Percentiles rank a stretch among this genome's conserved stretches.
Evolutionary conservation across 306 rosid species (phyloP).

Genomic region (Begonia peltatifolia): DNA sequence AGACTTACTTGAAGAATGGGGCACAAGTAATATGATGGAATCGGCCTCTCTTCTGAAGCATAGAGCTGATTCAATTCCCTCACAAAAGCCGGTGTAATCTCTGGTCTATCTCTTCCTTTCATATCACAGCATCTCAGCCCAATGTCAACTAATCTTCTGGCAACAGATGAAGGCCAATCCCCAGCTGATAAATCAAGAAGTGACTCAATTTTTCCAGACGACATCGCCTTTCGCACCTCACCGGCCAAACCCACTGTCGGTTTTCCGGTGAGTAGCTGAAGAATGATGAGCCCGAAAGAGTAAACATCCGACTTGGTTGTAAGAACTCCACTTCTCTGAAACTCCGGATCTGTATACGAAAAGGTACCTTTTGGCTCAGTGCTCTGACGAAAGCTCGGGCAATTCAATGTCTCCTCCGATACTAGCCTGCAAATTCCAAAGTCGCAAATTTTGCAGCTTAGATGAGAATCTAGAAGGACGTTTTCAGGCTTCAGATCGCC

Average conservation of each 20-base stretch:
- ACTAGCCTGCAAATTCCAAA: conserved; percentile 64
- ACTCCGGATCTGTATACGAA: conserved; percentile 62
- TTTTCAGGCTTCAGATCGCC: conserved; percentile 67
- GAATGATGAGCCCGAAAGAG: conserved; percentile 67
- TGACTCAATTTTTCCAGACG: conserved; percentile 35
- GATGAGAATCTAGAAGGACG: conserved; percentile 48
- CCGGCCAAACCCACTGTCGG: conserved; percentile 43
- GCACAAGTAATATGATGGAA: conserved; percentile 73
- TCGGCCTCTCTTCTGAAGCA: conserved; percentile 50
- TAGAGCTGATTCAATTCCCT: conserved; percentile 64
- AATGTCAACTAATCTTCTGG: conserved; percentile 37
- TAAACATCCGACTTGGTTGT: conserved; percentile 71
- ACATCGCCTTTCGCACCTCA: conserved; percentile 43
- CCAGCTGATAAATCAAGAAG: conserved; percentile 65
- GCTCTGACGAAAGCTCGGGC: conserved; percentile 37
- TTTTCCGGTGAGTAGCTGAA: conserved; percentile 69
- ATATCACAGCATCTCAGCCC: conserved; percentile 71
- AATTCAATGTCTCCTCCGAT: conserved; percentile 45
- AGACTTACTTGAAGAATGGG: conserved; percentile 61
- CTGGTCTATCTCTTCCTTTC: conserved; percentile 59
- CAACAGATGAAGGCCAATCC: conserved; percentile 59
- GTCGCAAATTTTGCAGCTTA: conserved; percentile 73
- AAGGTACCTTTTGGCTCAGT: conserved; percentile 60
- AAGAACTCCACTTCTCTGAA: conserved; percentile 48
- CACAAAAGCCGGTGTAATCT: conserved; percentile 55